These are phyloP conservation scores for Kuraishia ogatae DNA, from an alignment of 805 yeast species.

Conservation along the genomic window DNA sequence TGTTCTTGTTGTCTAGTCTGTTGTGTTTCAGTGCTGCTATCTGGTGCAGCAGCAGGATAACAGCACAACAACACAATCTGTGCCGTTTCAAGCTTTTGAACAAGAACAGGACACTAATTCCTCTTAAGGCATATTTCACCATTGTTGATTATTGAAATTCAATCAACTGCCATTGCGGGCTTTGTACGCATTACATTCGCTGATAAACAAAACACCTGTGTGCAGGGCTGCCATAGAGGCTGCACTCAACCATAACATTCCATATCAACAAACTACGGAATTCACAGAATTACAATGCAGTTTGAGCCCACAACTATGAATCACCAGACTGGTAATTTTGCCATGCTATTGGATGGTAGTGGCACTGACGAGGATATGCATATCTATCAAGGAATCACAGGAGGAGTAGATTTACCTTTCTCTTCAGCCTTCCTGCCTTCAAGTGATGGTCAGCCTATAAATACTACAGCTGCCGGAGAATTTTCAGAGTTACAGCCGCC, in stretches of 20 bases:
- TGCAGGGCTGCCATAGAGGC: not conserved
- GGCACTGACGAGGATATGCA: not conserved
- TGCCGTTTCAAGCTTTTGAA: not conserved
- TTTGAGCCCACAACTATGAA: not conserved
- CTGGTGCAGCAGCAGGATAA: not conserved
- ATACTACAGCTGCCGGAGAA: not conserved
- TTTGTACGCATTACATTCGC: conserved; percentile 1
- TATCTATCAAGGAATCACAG: not conserved
- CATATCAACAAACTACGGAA: not conserved
- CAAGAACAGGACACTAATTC: not conserved
- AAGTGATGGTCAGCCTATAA: not conserved
- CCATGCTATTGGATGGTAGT: not conserved
- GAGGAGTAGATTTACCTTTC: not conserved
- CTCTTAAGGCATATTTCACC: not conserved
- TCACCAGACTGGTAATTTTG: not conserved
- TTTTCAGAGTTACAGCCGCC: not conserved
- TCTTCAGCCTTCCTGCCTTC: not conserved
- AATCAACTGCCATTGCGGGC: conserved; percentile 1
- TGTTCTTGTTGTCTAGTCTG: not conserved
- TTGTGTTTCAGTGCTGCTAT: not conserved
- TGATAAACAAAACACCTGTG: not conserved
- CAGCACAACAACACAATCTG: not conserved
- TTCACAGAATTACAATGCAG: not conserved
- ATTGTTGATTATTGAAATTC: not conserved
- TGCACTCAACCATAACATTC: not conserved